Percentiles rank a stretch among this genome's conserved stretches.
These are phyloP conservation scores for Solanum etuberosum DNA, from an alignment of 257 asterid species.

Conservation along the genomic window DNA sequence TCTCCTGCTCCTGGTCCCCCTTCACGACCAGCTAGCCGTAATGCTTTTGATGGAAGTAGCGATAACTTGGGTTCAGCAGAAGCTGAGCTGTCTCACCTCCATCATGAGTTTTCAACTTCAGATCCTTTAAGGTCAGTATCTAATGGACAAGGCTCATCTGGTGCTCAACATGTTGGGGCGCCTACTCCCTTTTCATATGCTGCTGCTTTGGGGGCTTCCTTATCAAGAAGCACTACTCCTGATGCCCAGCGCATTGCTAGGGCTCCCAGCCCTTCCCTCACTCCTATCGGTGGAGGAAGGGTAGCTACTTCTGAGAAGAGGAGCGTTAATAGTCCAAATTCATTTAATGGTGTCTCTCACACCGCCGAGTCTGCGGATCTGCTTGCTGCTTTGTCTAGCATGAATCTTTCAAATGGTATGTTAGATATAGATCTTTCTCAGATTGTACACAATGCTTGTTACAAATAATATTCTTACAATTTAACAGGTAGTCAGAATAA, in stretches of 20 bases:
- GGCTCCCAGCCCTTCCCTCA: conserved; percentile 88
- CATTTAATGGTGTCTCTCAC: conserved; percentile 49
- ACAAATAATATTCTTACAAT: conserved; percentile 5
- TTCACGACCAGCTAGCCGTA: conserved; percentile 81
- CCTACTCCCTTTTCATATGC: conserved; percentile 78
- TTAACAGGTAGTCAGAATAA: conserved; percentile 49
- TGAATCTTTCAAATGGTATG: conserved; percentile 65
- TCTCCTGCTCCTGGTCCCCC: conserved; percentile 54
- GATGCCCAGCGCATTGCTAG: conserved; percentile 77
- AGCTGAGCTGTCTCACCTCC: conserved; percentile 54
- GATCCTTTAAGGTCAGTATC: conserved; percentile 39
- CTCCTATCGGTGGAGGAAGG: conserved; percentile 88
- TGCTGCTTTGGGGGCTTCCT: conserved; percentile 77
- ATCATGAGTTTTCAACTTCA: conserved; percentile 33
- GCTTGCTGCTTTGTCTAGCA: conserved; percentile 73
- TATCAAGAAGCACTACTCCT: conserved; percentile 94
- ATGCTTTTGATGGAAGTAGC: conserved; percentile 53
- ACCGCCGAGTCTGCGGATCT: conserved; percentile 51
- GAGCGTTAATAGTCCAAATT: conserved; percentile 33
- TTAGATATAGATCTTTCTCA: conserved; percentile 28
- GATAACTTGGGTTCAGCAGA: conserved; percentile 40
- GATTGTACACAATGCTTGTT: conserved; percentile 16
- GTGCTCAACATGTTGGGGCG: conserved; percentile 36
- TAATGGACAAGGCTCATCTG: conserved; percentile 38
- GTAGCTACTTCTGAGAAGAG: conserved; percentile 49